A percentile compares a stretch with the other conserved stretches of the same genome.
phyloP scores from a whole-genome alignment of 345 rosid species.

The Noccaea bulbosa region DNA sequence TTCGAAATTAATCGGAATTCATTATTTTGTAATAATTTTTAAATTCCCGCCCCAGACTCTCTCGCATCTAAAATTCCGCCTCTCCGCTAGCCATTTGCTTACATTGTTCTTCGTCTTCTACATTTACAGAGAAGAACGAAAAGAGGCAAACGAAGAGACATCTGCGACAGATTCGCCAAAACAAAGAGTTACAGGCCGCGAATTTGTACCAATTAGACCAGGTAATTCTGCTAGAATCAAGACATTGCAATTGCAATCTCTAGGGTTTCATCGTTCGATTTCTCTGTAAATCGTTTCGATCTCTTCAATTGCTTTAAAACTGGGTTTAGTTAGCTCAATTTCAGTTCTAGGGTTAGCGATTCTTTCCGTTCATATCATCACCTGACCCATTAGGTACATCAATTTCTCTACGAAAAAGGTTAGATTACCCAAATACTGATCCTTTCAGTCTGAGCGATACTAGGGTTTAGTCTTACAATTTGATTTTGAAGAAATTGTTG shows the following conservation, averaged over 20 bases:
- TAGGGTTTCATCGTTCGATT: constrained; percentile 22
- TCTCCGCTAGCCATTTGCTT: background rate
- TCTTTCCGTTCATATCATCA: background rate
- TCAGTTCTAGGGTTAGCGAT: background rate
- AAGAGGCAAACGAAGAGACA: background rate
- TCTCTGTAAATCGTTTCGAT: background rate
- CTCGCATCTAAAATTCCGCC: background rate
- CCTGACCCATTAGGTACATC: background rate
- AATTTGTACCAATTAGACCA: background rate
- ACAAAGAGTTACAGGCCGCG: background rate
- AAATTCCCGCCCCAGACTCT: constrained; percentile 35
- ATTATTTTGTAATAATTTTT: background rate
- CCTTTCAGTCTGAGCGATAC: too few relatives aligned
- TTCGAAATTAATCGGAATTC: background rate
- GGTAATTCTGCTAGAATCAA: background rate
- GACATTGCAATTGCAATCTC: background rate
- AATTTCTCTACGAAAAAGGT: background rate
- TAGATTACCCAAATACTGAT: background rate
- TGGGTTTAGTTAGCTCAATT: background rate
- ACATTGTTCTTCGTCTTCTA: background rate
- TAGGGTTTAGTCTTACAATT: background rate
- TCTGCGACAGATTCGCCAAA: background rate
- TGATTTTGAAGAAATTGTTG: background rate
- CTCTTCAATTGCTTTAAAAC: constrained; percentile 1
- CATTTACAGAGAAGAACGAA: background rate